Conservation (phyloP, 257 asterid genomes). For the Petunia axillaris region DNA sequence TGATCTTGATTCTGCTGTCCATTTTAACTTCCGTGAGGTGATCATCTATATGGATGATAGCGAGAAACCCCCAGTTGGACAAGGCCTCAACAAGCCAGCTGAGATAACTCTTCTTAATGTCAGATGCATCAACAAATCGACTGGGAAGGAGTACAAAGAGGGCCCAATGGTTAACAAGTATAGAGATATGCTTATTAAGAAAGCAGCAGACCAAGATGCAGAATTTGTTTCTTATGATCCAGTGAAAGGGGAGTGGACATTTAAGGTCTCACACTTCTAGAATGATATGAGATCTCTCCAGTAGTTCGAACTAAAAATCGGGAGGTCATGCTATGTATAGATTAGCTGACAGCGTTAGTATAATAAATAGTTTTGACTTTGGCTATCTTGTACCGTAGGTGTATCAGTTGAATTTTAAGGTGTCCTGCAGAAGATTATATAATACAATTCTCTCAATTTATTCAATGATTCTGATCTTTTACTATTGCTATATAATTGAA, state of each 20-base stretch:
- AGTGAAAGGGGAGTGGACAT: constrained; percentile 77
- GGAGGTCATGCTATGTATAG: neutral
- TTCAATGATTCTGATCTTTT: neutral
- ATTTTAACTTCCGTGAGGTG: constrained; percentile 68
- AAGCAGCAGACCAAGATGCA: constrained; percentile 70
- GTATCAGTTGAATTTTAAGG: no score
- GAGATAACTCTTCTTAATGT: constrained; percentile 81
- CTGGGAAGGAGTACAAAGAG: constrained; percentile 55
- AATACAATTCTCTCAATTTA: neutral
- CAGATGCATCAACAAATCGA: constrained; percentile 65
- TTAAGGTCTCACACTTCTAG: constrained; percentile 68
- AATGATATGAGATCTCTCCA: neutral
- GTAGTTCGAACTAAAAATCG: neutral
- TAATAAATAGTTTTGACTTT: neutral
- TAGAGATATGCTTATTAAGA: constrained; percentile 62
- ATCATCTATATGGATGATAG: constrained; percentile 67
- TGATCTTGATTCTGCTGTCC: constrained; percentile 71
- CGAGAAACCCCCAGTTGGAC: constrained; percentile 79
- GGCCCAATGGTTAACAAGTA: constrained; percentile 69
- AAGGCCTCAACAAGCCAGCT: constrained; percentile 82
- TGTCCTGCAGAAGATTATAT: no score
- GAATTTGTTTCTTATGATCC: constrained; percentile 81
- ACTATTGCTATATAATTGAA: neutral
- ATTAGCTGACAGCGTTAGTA: neutral
- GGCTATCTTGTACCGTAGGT: neutral